Evolutionary conservation across 257 asterid species (phyloP).

Genomic region (Knoxia roxburghii): DNA sequence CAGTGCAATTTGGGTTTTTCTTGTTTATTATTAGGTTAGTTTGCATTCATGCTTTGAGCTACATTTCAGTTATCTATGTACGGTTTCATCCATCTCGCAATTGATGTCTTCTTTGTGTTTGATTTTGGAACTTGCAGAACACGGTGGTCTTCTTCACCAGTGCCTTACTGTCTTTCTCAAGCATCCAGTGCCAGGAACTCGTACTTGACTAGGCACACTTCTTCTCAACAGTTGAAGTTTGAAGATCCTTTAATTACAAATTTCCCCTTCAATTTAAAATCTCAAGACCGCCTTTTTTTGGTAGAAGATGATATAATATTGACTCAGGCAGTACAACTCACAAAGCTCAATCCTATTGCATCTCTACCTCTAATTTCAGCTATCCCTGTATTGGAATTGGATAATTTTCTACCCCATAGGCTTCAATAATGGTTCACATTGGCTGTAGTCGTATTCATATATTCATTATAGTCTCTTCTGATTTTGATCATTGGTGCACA

Average conservation of each 20-base stretch:
- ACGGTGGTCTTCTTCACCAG: slow-evolving; percentile 53
- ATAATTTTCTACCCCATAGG: too few species aligned
- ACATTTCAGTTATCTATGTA: not conserved
- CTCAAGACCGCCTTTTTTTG: slow-evolving; percentile 39
- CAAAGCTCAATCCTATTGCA: not conserved
- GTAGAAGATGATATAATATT: slow-evolving; percentile 36
- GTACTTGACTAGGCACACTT: slow-evolving; percentile 46
- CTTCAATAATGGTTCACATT: not conserved
- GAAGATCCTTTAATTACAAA: slow-evolving; percentile 37
- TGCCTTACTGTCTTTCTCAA: slow-evolving; percentile 20
- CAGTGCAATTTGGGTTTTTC: too few species aligned
- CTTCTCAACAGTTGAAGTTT: slow-evolving; percentile 50
- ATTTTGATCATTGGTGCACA: not conserved
- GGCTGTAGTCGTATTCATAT: not conserved
- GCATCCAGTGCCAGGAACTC: slow-evolving; percentile 50
- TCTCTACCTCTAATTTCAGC: too few species aligned
- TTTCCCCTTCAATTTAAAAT: slow-evolving; percentile 23
- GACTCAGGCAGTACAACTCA: slow-evolving; percentile 44
- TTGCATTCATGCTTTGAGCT: too few species aligned
- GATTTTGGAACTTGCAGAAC: slow-evolving; percentile 34
- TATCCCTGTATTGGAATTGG: too few species aligned
- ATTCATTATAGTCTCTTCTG: not conserved
- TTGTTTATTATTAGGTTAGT: too few species aligned
- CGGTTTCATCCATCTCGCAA: not conserved
- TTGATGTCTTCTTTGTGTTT: not conserved